Evolutionary conservation across 164 flowering plant genomes (phyloP), one percentile per base, ranked within the genome.

Genomic region (Brasenia schreberi): DNA sequence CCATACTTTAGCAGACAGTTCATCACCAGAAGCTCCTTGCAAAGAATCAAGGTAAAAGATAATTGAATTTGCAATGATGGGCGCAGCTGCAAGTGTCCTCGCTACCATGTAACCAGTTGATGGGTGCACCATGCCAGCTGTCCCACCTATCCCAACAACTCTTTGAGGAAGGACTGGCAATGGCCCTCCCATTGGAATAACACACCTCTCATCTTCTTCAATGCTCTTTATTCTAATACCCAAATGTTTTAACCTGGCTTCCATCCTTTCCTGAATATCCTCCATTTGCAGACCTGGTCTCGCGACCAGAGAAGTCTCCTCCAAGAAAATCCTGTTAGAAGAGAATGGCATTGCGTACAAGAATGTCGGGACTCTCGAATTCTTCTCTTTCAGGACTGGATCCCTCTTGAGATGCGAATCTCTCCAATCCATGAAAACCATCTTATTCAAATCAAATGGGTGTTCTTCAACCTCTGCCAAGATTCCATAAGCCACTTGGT

Each of bases 101-200:
- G 96, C 98, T 19, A 92, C 98, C 98, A 92, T 92, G 70, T 92
- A 92, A 5, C 98, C 98, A 42, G 98, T 92, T 5, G 98, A 92
- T 14, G 98, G 98, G 67, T 92, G 98, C 67, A 92, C 98, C 98
- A 89, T 89, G 5, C 96, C 98, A 14, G 96, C 98, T 4, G 98
- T 89, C 18, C 98, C 98, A 59, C 98, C 96, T 19, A 92, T 88
- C 45, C 98, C 98, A 18, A 92, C 78, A 23, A 92, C 91, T 74
- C 95, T 73, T 71, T 92, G 98, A 68, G 96, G 96, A 9, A 88
- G 81, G 27, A 92, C 94, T 0, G 98, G 98, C 18, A 92, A 88
- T 2, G 98, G 96, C 1, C 96, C 98, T 9, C 98, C 98, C 98
- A 92, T 92, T 6, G 96, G 96, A 63, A 92, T 92, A 58, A 89